phyloP scores from a whole-genome alignment of 2,329 filamentous ascomycete genomes.

The Emericellopsis cladophorae region DNA sequence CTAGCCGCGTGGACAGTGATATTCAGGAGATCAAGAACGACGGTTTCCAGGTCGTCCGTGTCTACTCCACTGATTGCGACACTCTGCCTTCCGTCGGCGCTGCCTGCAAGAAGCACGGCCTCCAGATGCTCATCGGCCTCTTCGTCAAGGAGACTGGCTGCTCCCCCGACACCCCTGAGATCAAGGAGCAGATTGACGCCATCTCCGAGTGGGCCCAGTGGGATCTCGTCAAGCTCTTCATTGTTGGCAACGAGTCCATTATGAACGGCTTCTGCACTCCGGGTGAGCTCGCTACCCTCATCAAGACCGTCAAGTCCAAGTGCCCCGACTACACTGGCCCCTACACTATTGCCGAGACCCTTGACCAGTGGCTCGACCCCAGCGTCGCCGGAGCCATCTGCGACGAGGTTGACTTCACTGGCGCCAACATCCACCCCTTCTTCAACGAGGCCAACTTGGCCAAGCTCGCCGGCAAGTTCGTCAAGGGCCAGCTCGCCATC shows the following conservation, averaged over 20 bases:
- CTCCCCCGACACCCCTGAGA: constrained; percentile 42
- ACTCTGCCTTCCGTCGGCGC: constrained; percentile 63
- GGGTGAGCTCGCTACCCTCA: constrained; percentile 54
- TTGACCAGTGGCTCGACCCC: constrained; percentile 60
- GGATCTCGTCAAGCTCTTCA: constrained; percentile 65
- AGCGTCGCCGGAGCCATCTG: constrained; percentile 52
- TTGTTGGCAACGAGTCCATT: constrained; percentile 85
- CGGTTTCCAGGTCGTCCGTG: constrained; percentile 61
- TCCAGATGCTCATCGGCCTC: constrained; percentile 79
- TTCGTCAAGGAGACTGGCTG: constrained; percentile 61
- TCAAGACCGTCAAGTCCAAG: constrained; percentile 50
- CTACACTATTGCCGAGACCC: constrained; percentile 77
- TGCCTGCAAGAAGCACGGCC: constrained; percentile 50
- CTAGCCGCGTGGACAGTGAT: constrained; percentile 43
- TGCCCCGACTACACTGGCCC: constrained; percentile 65
- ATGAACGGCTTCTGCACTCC: constrained; percentile 59
- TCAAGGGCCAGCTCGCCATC: constrained; percentile 57
- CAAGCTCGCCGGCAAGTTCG: constrained; percentile 61
- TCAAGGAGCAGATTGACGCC: constrained; percentile 60
- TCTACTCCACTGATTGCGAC: constrained; percentile 88
- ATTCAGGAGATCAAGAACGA: constrained; percentile 47
- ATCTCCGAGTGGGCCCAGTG: constrained; percentile 64
- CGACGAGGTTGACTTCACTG: constrained; percentile 61
- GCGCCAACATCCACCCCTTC: constrained; percentile 86
- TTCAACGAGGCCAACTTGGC: constrained; percentile 66